phyloP scores from a whole-genome alignment of 2,329 filamentous ascomycete species.

The Hypoxylon sp. region DNA sequence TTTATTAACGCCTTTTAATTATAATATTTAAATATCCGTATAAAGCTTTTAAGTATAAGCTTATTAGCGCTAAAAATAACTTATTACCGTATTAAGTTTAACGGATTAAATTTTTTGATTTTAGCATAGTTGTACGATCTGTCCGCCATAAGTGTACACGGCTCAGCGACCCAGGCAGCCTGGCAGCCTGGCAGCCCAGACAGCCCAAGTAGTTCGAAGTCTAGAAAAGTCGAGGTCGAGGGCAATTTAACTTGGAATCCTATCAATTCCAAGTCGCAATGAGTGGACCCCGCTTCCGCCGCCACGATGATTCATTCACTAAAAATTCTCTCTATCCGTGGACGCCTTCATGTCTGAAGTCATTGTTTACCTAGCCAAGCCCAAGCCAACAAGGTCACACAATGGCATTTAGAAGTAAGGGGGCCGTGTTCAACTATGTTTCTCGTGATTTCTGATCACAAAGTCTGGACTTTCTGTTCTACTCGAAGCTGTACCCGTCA shows the following conservation, averaged over 20 bases:
- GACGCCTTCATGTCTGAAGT: constrained; percentile 17
- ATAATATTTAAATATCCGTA: too few relatives aligned
- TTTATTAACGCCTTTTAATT: too few relatives aligned
- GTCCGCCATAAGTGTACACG: too few relatives aligned
- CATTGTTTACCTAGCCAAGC: constrained; percentile 25
- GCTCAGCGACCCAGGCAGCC: background rate
- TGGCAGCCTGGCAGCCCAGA: too few relatives aligned
- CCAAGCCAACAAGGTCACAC: constrained; percentile 14
- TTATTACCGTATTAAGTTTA: too few relatives aligned
- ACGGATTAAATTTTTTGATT: too few relatives aligned
- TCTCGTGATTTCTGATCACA: background rate
- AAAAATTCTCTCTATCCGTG: constrained; percentile 4
- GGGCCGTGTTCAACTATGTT: background rate
- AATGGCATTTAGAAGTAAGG: constrained; percentile 27
- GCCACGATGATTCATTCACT: constrained; percentile 26
- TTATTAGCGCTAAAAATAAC: too few relatives aligned
- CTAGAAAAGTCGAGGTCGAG: constrained; percentile 17
- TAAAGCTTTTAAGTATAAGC: too few relatives aligned
- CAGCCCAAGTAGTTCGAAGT: background rate
- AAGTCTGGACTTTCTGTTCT: background rate
- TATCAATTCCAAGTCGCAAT: constrained; percentile 16
- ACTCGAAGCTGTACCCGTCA: background rate
- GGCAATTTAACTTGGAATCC: constrained; percentile 30
- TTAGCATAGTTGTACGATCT: too few relatives aligned
- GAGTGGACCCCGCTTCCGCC: constrained; percentile 24